A percentile compares a stretch with the other conserved stretches of the same genome.
These are phyloP conservation scores for Epichloe gansuensis DNA, from an alignment of 2,329 filamentous ascomycete genomes.

Conservation along the genomic window DNA sequence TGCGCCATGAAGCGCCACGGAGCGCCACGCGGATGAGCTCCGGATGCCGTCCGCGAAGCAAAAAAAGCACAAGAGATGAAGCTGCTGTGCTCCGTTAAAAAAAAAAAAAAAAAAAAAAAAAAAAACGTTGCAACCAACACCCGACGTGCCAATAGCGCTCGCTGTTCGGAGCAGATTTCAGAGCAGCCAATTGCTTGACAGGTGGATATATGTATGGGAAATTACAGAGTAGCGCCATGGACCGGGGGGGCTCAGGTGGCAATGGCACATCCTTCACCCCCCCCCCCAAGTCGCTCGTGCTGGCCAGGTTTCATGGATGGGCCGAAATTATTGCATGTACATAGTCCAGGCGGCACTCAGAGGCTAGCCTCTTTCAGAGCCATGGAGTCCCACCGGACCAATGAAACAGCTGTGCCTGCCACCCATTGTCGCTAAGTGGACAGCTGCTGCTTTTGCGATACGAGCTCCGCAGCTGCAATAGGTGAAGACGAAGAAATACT, in stretches of 20 bases:
- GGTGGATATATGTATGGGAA: slow-evolving; percentile 8
- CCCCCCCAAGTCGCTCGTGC: background rate
- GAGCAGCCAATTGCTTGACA: background rate
- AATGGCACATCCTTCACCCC: no score
- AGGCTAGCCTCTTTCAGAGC: background rate
- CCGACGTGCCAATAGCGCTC: no score
- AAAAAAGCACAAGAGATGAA: no score
- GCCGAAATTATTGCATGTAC: background rate
- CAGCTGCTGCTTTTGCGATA: background rate
- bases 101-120: background rate
- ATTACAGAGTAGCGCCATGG: slow-evolving; percentile 7
- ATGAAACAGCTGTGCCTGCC: background rate
- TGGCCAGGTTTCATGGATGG: background rate
- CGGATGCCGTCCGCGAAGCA: no score
- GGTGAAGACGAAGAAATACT: background rate
- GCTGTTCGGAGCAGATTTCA: background rate
- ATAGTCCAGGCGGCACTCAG: background rate
- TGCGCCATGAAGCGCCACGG: no score
- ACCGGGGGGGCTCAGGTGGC: slow-evolving; percentile 6
- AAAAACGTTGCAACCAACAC: background rate
- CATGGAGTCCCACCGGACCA: background rate
- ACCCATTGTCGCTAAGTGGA: background rate
- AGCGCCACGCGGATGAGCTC: no score
- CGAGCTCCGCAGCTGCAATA: background rate
- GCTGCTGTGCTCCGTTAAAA: background rate